phyloP scores from a whole-genome alignment of 768 basidiomycete genomes.

The Panaeolus cyanescens region DNA sequence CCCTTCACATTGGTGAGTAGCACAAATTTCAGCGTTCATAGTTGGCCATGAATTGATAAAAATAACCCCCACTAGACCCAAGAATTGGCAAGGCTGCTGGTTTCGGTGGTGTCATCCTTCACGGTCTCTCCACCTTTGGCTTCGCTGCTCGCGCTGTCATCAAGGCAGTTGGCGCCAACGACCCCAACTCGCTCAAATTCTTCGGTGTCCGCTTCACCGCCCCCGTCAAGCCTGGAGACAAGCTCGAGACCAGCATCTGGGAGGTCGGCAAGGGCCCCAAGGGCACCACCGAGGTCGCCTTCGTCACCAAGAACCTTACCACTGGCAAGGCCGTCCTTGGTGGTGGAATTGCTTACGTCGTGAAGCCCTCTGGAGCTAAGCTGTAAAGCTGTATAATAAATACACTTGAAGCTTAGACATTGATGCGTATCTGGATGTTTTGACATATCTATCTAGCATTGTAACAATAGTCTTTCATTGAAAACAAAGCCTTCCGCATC shows the following conservation, averaged over 20 bases:
- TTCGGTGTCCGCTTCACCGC: constrained; percentile 80
- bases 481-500: background rate
- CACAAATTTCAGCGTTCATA: too few relatives aligned
- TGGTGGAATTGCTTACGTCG: constrained; percentile 64
- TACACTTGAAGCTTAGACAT: background rate
- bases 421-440: background rate
- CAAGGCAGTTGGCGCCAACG: constrained; percentile 57
- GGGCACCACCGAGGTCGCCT: constrained; percentile 61
- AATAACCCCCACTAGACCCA: constrained; percentile 54
- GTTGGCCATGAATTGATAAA: too few relatives aligned
- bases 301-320: constrained; percentile 60
- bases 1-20: constrained; percentile 66
- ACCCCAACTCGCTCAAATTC: constrained; percentile 62
- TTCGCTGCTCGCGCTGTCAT: constrained; percentile 81
- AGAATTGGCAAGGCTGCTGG: constrained; percentile 68
- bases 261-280: constrained; percentile 68
- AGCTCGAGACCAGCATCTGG: constrained; percentile 78
- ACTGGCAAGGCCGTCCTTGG: constrained; percentile 67
- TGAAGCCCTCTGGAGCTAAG: constrained; percentile 39
- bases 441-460: background rate
- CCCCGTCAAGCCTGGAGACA: constrained; percentile 83
- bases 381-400: constrained; percentile 20
- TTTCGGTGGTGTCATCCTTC: constrained; percentile 85
- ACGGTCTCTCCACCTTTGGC: constrained; percentile 82
- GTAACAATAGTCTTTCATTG: background rate